Percentiles rank a stretch among this genome's conserved stretches.
Conservation (phyloP, 257 asterid genomes). For the Nicotiana tomentosiformis region DNA sequence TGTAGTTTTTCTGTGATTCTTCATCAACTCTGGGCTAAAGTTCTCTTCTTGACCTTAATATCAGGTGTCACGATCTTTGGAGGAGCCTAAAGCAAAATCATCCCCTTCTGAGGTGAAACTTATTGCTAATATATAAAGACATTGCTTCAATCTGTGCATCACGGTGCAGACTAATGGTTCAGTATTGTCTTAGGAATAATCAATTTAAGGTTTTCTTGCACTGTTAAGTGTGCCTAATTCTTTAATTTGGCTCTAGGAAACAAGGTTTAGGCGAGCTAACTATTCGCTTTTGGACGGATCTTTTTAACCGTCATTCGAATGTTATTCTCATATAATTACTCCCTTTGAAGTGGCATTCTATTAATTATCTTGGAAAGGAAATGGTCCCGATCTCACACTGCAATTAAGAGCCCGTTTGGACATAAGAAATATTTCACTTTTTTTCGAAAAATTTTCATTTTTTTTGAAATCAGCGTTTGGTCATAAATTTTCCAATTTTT, state of each 20-base stretch:
- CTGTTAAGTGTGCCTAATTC: neutral
- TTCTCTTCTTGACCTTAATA: neutral
- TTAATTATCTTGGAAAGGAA: neutral
- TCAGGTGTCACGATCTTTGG: slow-evolving; percentile 50
- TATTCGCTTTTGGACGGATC: neutral
- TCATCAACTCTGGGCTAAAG: slow-evolving; percentile 8
- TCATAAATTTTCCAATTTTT: no score
- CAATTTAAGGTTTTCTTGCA: neutral
- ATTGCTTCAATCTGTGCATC: neutral
- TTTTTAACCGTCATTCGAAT: neutral
- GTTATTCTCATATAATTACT: neutral
- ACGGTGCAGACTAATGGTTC: neutral
- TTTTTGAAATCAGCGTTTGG: no score
- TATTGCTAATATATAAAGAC: neutral
- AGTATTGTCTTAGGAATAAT: neutral
- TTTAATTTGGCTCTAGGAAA: neutral
- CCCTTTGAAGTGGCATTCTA: neutral
- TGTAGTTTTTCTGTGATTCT: neutral
- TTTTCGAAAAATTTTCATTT: no score
- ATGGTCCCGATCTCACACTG: neutral
- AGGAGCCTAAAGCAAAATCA: slow-evolving; percentile 36
- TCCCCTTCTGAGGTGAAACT: slow-evolving; percentile 45
- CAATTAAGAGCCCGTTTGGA: neutral
- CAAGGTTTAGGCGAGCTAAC: neutral
- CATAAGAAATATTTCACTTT: no score